These are phyloP conservation scores for Hondaea fermentalgiana DNA, from an alignment of 108 stramenopile genomes.

Conservation along the genomic window DNA sequence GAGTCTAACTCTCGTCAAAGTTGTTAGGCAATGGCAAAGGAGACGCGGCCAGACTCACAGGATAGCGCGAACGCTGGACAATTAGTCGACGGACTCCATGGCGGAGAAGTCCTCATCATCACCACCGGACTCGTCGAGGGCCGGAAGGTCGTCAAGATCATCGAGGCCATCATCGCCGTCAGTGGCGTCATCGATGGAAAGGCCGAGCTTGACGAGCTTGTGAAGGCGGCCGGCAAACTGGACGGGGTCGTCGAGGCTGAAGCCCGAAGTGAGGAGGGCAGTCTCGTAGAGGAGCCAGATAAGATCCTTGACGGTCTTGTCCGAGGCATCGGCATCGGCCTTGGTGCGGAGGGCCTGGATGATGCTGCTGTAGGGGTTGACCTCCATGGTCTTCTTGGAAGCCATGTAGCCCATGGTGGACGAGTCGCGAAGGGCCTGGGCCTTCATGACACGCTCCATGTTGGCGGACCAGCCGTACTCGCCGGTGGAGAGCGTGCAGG, in stretches of 20 bases:
- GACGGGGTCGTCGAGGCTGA: conserved; percentile 96
- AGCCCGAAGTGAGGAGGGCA: conserved; percentile 92
- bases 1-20: too few species aligned
- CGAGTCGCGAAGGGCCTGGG: conserved; percentile 98
- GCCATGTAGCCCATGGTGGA: conserved; percentile 96
- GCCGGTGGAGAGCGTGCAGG: conserved; percentile 97
- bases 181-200: conserved; percentile 95
- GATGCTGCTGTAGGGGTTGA: conserved; percentile 99
- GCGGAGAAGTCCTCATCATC: conserved; percentile 80
- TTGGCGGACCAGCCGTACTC: conserved; percentile 99
- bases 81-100: conserved; percentile 98
- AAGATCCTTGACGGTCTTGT: conserved; percentile 99
- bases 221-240: conserved; percentile 98
- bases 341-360: conserved; percentile 93
- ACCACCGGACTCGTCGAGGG: conserved; percentile 67
- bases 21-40: too few species aligned
- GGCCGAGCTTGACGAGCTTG: conserved; percentile 96
- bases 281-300: conserved; percentile 99
- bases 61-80: neutral
- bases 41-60: neutral
- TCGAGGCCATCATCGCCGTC: conserved; percentile 68
- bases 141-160: conserved; percentile 77
- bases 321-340: conserved; percentile 92
- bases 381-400: conserved; percentile 99
- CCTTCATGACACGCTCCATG: conserved; percentile 99